A percentile compares a stretch with the other conserved stretches of the same genome.
These are phyloP conservation scores for Starmerella stigmatis DNA, from an alignment of 805 yeast genomes.

Conservation along the genomic window DNA sequence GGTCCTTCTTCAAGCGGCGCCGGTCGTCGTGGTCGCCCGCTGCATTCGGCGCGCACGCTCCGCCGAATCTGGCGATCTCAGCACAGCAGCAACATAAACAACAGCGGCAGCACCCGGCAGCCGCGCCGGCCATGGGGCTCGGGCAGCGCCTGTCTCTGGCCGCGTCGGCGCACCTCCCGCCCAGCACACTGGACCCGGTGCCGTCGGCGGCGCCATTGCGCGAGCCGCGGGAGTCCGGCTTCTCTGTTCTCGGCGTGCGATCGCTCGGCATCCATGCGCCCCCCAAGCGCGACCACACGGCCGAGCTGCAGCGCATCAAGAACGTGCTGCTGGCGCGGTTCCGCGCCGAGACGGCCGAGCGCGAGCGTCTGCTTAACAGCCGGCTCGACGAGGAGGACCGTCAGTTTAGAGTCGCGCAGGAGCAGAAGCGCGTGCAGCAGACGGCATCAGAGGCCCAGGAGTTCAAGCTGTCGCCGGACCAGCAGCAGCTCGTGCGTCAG, in stretches of 20 bases:
- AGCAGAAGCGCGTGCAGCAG: neutral
- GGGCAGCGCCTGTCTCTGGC: constrained; percentile 3
- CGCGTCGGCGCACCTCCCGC: neutral
- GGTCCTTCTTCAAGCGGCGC: constrained; percentile 8
- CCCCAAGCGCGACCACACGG: neutral
- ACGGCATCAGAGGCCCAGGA: constrained; percentile 1
- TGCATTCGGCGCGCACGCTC: neutral
- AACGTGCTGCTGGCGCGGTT: constrained; percentile 6
- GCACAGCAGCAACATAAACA: too few species aligned
- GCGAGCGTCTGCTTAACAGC: constrained; percentile 8
- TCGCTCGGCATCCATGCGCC: constrained; percentile 8
- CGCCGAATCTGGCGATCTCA: too few species aligned
- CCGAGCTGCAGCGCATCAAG: constrained; percentile 9
- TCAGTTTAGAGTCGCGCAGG: neutral
- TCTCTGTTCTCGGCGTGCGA: constrained; percentile 10
- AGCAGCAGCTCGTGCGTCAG: constrained; percentile 35
- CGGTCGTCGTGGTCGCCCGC: constrained; percentile 4
- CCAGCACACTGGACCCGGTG: neutral
- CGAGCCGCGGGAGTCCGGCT: constrained; percentile 10
- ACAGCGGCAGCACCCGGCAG: neutral
- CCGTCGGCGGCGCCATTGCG: neutral
- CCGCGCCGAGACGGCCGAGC: constrained; percentile 8
- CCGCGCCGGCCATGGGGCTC: neutral
- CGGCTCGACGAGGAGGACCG: constrained; percentile 10
- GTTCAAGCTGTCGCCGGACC: constrained; percentile 6